phyloP scores from a whole-genome alignment of 768 basidiomycete genomes.

The Amanita rubescens region DNA sequence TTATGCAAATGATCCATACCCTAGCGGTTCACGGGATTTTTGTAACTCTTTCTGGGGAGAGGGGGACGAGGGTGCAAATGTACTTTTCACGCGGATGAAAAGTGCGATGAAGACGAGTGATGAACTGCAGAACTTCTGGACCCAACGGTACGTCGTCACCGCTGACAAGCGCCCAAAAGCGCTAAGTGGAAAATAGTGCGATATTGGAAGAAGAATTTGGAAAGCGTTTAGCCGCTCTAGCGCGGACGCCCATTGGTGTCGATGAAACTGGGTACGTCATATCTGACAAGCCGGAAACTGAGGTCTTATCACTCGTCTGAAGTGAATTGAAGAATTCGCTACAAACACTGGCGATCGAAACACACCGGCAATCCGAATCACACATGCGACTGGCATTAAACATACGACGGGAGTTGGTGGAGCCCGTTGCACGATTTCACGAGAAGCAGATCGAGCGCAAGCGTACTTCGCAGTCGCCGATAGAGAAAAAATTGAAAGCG shows the following conservation, averaged over 20 bases:
- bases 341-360: slow-evolving; percentile 74
- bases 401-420: slow-evolving; percentile 47
- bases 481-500: slow-evolving; percentile 79
- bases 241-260: slow-evolving; percentile 66
- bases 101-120: slow-evolving; percentile 82
- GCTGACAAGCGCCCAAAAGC: neutral
- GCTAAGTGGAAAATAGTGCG: slow-evolving; percentile 35
- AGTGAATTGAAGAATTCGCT: slow-evolving; percentile 80
- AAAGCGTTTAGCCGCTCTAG: slow-evolving; percentile 68
- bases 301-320: slow-evolving; percentile 7
- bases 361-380: slow-evolving; percentile 66
- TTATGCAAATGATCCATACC: slow-evolving; percentile 38
- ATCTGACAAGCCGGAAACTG: neutral
- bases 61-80: slow-evolving; percentile 80
- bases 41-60: slow-evolving; percentile 97
- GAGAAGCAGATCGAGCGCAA: slow-evolving; percentile 89
- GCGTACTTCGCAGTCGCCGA: slow-evolving; percentile 86
- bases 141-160: slow-evolving; percentile 59
- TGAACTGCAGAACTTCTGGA: slow-evolving; percentile 84
- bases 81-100: slow-evolving; percentile 82
- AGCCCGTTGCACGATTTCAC: slow-evolving; percentile 45
- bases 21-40: slow-evolving; percentile 51
- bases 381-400: slow-evolving; percentile 70
- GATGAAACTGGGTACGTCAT: slow-evolving; percentile 86
- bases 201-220: slow-evolving; percentile 94